Evolutionary conservation across 306 rosid genomes (phyloP).

Genomic region (Comarum palustre): DNA sequence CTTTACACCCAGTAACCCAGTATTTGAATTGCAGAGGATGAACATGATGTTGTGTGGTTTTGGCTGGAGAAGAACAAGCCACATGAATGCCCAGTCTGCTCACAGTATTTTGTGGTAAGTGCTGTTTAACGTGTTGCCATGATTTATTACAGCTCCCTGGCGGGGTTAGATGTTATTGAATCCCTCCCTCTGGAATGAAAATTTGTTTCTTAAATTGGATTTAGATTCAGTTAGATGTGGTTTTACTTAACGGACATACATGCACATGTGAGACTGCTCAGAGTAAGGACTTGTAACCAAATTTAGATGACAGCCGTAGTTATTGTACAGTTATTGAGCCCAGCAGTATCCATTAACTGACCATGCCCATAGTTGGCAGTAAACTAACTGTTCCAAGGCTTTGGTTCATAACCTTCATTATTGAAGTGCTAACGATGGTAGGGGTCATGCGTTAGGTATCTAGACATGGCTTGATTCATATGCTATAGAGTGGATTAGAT

Average conservation of each 20-base stretch:
- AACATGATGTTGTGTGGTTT: slow-evolving; percentile 98
- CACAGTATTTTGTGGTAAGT: slow-evolving; percentile 86
- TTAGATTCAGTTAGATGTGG: slow-evolving; percentile 8
- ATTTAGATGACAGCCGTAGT: not conserved
- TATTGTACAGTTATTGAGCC: not conserved
- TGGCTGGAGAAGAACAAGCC: slow-evolving; percentile 92
- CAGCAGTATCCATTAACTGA: not conserved
- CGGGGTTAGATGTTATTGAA: not conserved
- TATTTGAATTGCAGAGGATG: slow-evolving; percentile 69
- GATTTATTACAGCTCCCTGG: not conserved
- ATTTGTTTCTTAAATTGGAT: slow-evolving; percentile 14
- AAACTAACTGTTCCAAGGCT: slow-evolving; percentile 12
- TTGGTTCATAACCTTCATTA: slow-evolving; percentile 4
- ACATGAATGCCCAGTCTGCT: slow-evolving; percentile 86
- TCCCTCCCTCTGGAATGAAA: not conserved
- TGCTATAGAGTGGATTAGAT: not conserved
- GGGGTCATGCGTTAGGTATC: not conserved
- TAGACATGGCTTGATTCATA: not conserved
- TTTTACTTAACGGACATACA: not conserved
- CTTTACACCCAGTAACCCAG: slow-evolving; percentile 20
- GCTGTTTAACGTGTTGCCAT: slow-evolving; percentile 14
- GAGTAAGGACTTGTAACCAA: not conserved
- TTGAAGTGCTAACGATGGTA: not conserved
- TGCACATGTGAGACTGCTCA: not conserved
- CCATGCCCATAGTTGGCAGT: slow-evolving; percentile 11